Base-by-base conservation (phyloP, 306 rosid genomes). In the Quercus parvula region DNA sequence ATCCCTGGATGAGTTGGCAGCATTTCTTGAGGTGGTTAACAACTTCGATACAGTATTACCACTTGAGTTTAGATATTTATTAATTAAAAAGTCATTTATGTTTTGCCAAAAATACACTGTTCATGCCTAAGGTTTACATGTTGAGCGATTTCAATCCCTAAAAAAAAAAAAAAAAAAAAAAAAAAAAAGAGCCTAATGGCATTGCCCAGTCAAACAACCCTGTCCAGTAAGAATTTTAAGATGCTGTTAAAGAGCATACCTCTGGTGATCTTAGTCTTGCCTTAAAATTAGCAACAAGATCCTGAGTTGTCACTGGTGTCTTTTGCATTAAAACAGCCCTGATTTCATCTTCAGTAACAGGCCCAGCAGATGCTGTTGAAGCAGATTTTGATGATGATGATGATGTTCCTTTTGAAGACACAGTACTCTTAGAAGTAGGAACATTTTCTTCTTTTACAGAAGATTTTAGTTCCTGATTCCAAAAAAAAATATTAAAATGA, bases 241-340 rank as follows among this genome's bases (percentile, higher is more conserved):
- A 76, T 28, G 64, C 8, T 54, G 13, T 27, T 38, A 66, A 22
- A 74, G 38, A 72, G 74, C 86, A 75, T 85, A 92, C 98, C 98
- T 90, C 96, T 1, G 82, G 72, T 44, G 76, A 76, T 88, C 89
- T 86, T 51, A 95, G 77, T 73, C 99, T 89, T 63, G 95, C 97
- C 87, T 85, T 93, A 79, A 95, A 95, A 84, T 83, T 95, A 52
- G 91, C 93, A 51, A 95, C 98, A 77, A 95, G 98, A 85, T 91
- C 99, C 84, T 90, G 95, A 6, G 98, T 92, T 30, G 98, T 95
- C 78, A 95, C 91, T 30, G 94, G 98, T 55, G 92, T 89, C 84
- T 84, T 89, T 73, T 92, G 98, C 85, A 82, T 78, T 76, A 95
- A 81, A 77, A 95, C 92, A 70, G 98, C 92, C 88, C 92, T 87